Evolutionary conservation across 2,329 filamentous ascomycete species (phyloP).

Genomic region (Monilinia fructigena): DNA sequence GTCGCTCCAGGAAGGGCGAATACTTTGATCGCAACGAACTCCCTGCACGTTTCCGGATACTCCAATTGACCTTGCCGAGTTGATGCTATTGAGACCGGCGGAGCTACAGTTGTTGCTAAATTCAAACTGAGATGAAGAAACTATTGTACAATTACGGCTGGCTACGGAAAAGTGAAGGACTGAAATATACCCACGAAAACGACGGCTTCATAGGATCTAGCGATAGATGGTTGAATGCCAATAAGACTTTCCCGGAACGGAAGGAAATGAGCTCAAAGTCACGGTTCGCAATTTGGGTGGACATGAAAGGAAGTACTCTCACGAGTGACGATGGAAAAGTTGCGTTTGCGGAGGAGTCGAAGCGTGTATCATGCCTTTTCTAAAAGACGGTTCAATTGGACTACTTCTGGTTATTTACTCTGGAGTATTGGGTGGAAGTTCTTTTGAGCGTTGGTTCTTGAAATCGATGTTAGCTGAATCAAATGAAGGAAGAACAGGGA

Average conservation of each 20-base stretch:
- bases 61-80: constrained; percentile 76
- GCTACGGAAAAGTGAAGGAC: constrained; percentile 9
- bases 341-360: constrained; percentile 16
- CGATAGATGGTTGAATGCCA: constrained; percentile 1
- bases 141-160: constrained; percentile 16
- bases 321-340: constrained; percentile 18
- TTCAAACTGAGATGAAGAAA: not conserved
- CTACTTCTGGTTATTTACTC: not conserved
- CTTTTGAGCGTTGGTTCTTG: not conserved
- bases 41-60: constrained; percentile 77
- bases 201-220: not conserved
- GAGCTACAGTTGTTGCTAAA: constrained; percentile 61
- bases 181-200: constrained; percentile 13
- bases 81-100: constrained; percentile 91
- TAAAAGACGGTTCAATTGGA: not conserved
- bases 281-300: constrained; percentile 8
- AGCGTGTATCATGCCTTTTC: not conserved
- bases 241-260: not conserved
- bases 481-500: not conserved
- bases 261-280: not conserved
- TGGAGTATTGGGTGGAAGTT: constrained; percentile 11
- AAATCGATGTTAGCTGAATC: not conserved
- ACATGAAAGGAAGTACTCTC: constrained; percentile 5
- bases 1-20: constrained; percentile 70
- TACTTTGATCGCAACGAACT: constrained; percentile 90